phyloP scores from a whole-genome alignment of 371 early-diverging fungal species.

The Nematocida sp. region DNA sequence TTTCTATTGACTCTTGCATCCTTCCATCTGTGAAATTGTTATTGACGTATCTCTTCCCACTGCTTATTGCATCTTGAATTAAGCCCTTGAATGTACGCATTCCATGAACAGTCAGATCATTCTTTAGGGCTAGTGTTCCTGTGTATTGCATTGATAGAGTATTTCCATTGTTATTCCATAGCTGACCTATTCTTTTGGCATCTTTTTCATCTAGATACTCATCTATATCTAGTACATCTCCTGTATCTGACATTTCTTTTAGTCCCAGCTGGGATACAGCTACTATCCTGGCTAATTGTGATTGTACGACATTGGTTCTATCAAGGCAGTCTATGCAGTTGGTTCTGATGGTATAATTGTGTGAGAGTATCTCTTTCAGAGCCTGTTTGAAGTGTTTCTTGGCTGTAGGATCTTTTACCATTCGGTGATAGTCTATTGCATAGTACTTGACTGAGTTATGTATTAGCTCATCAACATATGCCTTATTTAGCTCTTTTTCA shows the following conservation, averaged over 20 bases:
- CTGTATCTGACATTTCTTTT: neutral
- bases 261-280: constrained; percentile 70
- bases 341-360: constrained; percentile 78
- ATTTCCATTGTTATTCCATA: constrained; percentile 98
- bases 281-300: constrained; percentile 74
- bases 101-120: constrained; percentile 86
- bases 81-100: constrained; percentile 67
- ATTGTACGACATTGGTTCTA: constrained; percentile 94
- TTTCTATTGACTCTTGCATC: constrained; percentile 59
- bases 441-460: constrained; percentile 34
- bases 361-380: constrained; percentile 65
- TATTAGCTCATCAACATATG: constrained; percentile 29
- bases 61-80: constrained; percentile 52
- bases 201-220: constrained; percentile 11
- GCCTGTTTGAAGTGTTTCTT: constrained; percentile 78
- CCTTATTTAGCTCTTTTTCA: constrained; percentile 50
- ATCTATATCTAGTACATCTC: constrained; percentile 33
- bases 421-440: constrained; percentile 59
- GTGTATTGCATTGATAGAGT: constrained; percentile 81
- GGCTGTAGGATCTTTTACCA: constrained; percentile 59
- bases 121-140: constrained; percentile 92
- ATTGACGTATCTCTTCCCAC: constrained; percentile 62
- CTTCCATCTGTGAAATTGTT: constrained; percentile 60
- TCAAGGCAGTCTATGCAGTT: constrained; percentile 99
- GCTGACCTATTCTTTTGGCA: constrained; percentile 69